phyloP scores from a whole-genome alignment of 768 basidiomycete genomes.

The Russula sp. region DNA sequence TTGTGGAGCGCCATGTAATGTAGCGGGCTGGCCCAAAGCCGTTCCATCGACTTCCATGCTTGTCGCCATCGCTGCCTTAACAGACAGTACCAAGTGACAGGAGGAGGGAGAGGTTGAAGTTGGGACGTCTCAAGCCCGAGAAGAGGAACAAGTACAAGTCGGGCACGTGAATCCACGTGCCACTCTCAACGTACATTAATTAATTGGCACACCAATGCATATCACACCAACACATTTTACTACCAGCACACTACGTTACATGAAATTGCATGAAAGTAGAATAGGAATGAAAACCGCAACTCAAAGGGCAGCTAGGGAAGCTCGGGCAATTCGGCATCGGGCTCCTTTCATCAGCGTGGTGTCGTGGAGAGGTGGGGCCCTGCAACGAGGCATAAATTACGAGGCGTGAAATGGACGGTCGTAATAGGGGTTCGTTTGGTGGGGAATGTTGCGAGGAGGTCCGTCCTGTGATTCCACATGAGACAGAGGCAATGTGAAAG shows the following conservation, averaged over 20 bases:
- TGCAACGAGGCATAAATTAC: slow-evolving; percentile 89
- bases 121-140: not conserved
- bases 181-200: not conserved
- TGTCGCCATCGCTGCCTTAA: slow-evolving; percentile 20
- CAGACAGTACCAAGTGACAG: not conserved
- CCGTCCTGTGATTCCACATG: slow-evolving; percentile 49
- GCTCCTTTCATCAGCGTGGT: slow-evolving; percentile 21
- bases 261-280: slow-evolving; percentile 1
- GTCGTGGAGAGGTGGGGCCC: slow-evolving; percentile 70
- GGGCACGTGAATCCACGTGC: slow-evolving; percentile 22
- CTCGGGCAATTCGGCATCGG: not conserved
- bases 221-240: slow-evolving; percentile 6
- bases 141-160: not conserved
- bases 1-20: slow-evolving; percentile 18
- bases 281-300: slow-evolving; percentile 18
- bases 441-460: slow-evolving; percentile 86
- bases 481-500: slow-evolving; percentile 20
- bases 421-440: slow-evolving; percentile 95
- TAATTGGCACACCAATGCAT: not conserved
- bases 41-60: slow-evolving; percentile 29
- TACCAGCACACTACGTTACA: slow-evolving; percentile 7
- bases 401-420: slow-evolving; percentile 90
- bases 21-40: slow-evolving; percentile 3
- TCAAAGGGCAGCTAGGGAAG: not conserved
- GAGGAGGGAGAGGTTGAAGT: not conserved